phyloP scores from a whole-genome alignment of 805 yeast genomes.

The Jamesozyma jinghongensis region DNA sequence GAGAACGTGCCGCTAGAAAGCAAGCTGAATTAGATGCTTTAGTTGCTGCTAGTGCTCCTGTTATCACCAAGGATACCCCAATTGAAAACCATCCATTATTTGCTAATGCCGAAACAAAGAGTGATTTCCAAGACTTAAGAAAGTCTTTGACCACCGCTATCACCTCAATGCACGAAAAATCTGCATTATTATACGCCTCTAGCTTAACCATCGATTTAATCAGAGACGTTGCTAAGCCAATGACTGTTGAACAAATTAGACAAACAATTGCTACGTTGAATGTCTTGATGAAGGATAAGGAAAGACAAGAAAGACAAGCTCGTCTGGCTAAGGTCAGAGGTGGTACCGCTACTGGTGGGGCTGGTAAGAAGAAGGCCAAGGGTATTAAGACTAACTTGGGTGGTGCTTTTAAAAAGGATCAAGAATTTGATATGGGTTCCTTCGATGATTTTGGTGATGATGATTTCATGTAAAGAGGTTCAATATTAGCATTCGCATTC shows the following conservation, averaged over 20 bases:
- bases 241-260: slow-evolving; percentile 71
- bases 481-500: neutral
- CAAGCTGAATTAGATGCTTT: slow-evolving; percentile 31
- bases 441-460: slow-evolving; percentile 64
- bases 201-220: slow-evolving; percentile 74
- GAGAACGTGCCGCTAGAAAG: slow-evolving; percentile 31
- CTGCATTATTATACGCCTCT: slow-evolving; percentile 61
- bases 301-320: slow-evolving; percentile 80
- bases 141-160: slow-evolving; percentile 59
- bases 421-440: slow-evolving; percentile 45
- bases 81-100: slow-evolving; percentile 72
- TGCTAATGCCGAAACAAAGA: slow-evolving; percentile 61
- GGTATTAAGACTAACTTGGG: slow-evolving; percentile 61
- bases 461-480: slow-evolving; percentile 60
- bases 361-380: slow-evolving; percentile 91
- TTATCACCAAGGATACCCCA: slow-evolving; percentile 43
- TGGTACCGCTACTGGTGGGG: slow-evolving; percentile 85
- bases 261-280: slow-evolving; percentile 80
- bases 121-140: slow-evolving; percentile 69
- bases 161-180: slow-evolving; percentile 49
- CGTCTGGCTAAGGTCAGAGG: slow-evolving; percentile 68
- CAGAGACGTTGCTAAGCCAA: slow-evolving; percentile 75
- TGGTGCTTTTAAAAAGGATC: slow-evolving; percentile 57
- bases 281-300: slow-evolving; percentile 75
- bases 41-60: slow-evolving; percentile 17